Percentiles rank a stretch among this genome's conserved stretches.
Conservation (phyloP, 2,329 filamentous ascomycete genomes). For the Ophiocordyceps camponoti-floridani region DNA sequence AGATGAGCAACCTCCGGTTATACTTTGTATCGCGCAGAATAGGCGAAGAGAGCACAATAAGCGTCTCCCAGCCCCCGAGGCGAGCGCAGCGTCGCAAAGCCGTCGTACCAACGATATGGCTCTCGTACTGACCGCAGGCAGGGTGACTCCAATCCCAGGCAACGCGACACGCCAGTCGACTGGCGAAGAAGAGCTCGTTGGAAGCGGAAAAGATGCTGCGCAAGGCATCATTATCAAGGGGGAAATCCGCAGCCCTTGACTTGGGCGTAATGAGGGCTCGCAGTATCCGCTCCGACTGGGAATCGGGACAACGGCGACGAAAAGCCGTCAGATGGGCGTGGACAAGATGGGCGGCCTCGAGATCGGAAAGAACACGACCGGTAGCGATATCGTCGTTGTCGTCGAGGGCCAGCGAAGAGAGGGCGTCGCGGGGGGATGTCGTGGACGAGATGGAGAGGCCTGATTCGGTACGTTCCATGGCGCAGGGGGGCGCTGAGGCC, state of each 20-base stretch:
- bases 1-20: slow-evolving; percentile 42
- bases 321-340: slow-evolving; percentile 25
- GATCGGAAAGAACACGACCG: slow-evolving; percentile 20
- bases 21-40: slow-evolving; percentile 38
- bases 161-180: slow-evolving; percentile 36
- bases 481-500: not conserved
- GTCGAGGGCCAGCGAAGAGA: slow-evolving; percentile 7
- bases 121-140: slow-evolving; percentile 28
- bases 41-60: slow-evolving; percentile 41
- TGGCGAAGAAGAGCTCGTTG: slow-evolving; percentile 45
- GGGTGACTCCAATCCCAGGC: slow-evolving; percentile 43
- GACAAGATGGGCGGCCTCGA: slow-evolving; percentile 29
- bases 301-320: slow-evolving; percentile 25
- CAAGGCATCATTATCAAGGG: slow-evolving; percentile 38
- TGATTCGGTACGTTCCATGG: slow-evolving; percentile 30
- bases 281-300: slow-evolving; percentile 38
- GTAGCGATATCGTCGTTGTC: slow-evolving; percentile 11
- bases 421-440: slow-evolving; percentile 10
- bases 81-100: slow-evolving; percentile 30
- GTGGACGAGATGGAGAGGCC: slow-evolving; percentile 29
- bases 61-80: slow-evolving; percentile 38
- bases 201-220: slow-evolving; percentile 40
- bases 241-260: slow-evolving; percentile 25
- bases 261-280: slow-evolving; percentile 36
- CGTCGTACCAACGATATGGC: slow-evolving; percentile 43